These are phyloP conservation scores for Blastocystis sp. DNA, from an alignment of 352 stramenopile genomes.

Conservation along the genomic window DNA sequence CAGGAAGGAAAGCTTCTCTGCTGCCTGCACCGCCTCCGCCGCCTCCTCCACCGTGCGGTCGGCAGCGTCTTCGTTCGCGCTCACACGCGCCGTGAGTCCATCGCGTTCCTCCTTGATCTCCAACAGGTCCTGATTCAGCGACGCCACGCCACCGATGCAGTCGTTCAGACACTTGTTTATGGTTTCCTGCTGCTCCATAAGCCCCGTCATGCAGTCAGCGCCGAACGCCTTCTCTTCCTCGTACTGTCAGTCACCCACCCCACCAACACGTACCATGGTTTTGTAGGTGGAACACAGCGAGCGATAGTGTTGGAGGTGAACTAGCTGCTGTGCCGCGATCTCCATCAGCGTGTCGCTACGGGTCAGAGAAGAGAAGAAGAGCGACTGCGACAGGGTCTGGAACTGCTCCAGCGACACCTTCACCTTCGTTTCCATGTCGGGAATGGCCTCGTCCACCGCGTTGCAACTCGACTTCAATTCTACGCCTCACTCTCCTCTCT, in stretches of 20 bases:
- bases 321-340: slow-evolving; percentile 56
- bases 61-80: slow-evolving; percentile 33
- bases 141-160: neutral
- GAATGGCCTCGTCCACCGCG: neutral
- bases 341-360: slow-evolving; percentile 46
- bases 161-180: slow-evolving; percentile 40
- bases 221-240: slow-evolving; percentile 33
- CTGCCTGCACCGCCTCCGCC: slow-evolving; percentile 13
- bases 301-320: slow-evolving; percentile 38
- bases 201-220: neutral
- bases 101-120: neutral
- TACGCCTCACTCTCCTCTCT: neutral
- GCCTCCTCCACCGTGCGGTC: slow-evolving; percentile 36
- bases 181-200: slow-evolving; percentile 64
- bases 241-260: neutral
- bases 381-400: slow-evolving; percentile 42
- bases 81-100: slow-evolving; percentile 1
- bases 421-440: neutral
- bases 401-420: slow-evolving; percentile 43
- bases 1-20: slow-evolving; percentile 30
- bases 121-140: slow-evolving; percentile 13
- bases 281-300: slow-evolving; percentile 32
- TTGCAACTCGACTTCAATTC: slow-evolving; percentile 23
- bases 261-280: neutral
- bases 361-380: neutral